A percentile compares a stretch with the other conserved stretches of the same genome.
Conservation (phyloP, 2,329 filamentous ascomycete genomes). For the Aspergillus cejpii region DNA sequence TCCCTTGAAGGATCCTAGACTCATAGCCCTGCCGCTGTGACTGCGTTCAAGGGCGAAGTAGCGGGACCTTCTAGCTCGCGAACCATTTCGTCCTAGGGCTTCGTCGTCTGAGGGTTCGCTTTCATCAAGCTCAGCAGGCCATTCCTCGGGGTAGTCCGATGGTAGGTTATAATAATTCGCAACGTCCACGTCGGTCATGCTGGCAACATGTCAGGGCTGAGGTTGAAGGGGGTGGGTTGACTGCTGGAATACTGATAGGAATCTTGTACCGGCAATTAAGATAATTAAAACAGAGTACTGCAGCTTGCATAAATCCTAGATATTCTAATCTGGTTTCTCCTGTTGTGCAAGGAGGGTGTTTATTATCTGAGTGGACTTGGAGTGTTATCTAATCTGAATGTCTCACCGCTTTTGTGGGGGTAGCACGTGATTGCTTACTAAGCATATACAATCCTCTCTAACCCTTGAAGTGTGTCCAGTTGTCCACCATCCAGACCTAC, state of each 20-base stretch:
- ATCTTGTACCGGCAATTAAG: constrained; percentile 1
- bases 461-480: too few relatives aligned
- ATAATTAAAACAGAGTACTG: not conserved
- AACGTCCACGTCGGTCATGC: constrained; percentile 67
- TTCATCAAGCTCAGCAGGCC: constrained; percentile 75
- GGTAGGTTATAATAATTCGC: constrained; percentile 86
- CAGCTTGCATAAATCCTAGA: not conserved
- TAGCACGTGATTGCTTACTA: too few relatives aligned
- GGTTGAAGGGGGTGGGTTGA: constrained; percentile 7
- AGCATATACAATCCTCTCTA: too few relatives aligned
- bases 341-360: not conserved
- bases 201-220: constrained; percentile 14
- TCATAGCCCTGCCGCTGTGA: constrained; percentile 59
- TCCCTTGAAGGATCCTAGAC: constrained; percentile 62
- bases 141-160: constrained; percentile 70
- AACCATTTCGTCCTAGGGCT: constrained; percentile 27
- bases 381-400: constrained; percentile 2
- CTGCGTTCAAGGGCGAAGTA: constrained; percentile 78
- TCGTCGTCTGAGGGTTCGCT: constrained; percentile 61
- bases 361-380: not conserved
- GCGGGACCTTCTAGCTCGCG: constrained; percentile 61
- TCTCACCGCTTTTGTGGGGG: too few relatives aligned
- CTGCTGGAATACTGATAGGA: not conserved
- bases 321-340: too few relatives aligned
- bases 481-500: too few relatives aligned